Evolutionary conservation across 192 early-diverging fungal species (phyloP), one percentile per base, ranked within the genome.

Genomic region (Phycomyces nitens): DNA sequence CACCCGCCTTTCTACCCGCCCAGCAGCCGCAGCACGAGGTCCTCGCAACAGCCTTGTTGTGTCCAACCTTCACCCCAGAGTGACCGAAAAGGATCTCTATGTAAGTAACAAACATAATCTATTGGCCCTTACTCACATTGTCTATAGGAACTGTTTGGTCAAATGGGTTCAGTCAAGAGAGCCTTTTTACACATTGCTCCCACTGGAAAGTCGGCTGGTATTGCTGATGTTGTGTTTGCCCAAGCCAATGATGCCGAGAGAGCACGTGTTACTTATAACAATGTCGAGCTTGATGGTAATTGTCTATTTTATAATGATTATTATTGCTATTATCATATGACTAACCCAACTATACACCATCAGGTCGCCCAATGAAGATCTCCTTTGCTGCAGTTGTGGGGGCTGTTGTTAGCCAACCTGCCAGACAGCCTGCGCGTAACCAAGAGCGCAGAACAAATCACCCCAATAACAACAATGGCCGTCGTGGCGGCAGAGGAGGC

Each of bases 31-130:
- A 10, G 26, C 8, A 39, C 29, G 29, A 34, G 29, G 43, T 51
- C 16, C 10, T 3, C 26, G 27, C 4, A 55, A 55, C 53, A 62
- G 27, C 38, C 52, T 68, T 12, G 38, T 60, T 9, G 66, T 68
- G 18, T 21, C 66, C 50, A 84, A 84, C 62, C 38, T 84, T 58
- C 77, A 79, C 43, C 81, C 79, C 65, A 78, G 78, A 70, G 82
- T 84, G 15, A 79, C 82, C 34, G 68, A 81, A 65, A 76, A 81
- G 49, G 82, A 84, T 61, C 76, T 84, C 65, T 71, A 81, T 59
- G 82, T 83, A 64, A 49, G 53, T 60, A 27, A 53, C 14, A 10
- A 1, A 1, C 6, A 1, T 5, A 15, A 3, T 4, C 8, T 1
- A 9, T n/a, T 58, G 1, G 22, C 27, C 14, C 10, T 9, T 53